phyloP scores from a whole-genome alignment of 352 stramenopile genomes.

The Elongisporangium prolatum region DNA sequence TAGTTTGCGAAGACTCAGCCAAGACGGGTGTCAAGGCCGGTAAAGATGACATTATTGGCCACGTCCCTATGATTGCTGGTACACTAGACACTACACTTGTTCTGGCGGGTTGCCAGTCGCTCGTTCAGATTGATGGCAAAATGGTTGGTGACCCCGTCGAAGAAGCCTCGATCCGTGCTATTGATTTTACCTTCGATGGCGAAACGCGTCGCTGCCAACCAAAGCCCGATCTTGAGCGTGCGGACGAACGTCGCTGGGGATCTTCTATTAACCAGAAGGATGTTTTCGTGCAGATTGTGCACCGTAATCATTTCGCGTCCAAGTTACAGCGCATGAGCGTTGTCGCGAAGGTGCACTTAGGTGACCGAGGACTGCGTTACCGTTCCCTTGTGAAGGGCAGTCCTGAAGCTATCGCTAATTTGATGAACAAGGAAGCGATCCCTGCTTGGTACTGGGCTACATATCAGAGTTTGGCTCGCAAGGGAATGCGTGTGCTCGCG shows the following conservation, averaged over 20 bases:
- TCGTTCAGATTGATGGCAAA: constrained; percentile 96
- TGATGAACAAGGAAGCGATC: constrained; percentile 81
- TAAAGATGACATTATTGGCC: constrained; percentile 45
- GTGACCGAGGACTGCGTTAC: constrained; percentile 55
- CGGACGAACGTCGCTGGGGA: constrained; percentile 66
- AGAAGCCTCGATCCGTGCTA: constrained; percentile 94
- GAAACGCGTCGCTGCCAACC: constrained; percentile 66
- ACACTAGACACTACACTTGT: constrained; percentile 81
- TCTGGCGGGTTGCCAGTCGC: constrained; percentile 93
- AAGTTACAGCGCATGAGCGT: constrained; percentile 97
- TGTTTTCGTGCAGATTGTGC: constrained; percentile 87
- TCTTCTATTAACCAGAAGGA: constrained; percentile 67
- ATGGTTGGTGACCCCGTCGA: constrained; percentile 98
- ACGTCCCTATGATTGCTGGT: constrained; percentile 81
- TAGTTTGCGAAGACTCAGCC: constrained; percentile 79
- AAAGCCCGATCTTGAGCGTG: constrained; percentile 69
- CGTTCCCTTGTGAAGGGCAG: constrained; percentile 97
- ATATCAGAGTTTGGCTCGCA: constrained; percentile 78
- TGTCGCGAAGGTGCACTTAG: constrained; percentile 86
- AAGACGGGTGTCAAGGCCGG: constrained; percentile 17
- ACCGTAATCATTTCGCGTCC: constrained; percentile 95
- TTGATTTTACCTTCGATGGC: constrained; percentile 90
- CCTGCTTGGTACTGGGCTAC: constrained; percentile 90
- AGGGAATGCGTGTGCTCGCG: constrained; percentile 92
- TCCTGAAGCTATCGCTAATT: constrained; percentile 89